Conservation (phyloP, 768 basidiomycete species). For the Panellus pusillus region DNA sequence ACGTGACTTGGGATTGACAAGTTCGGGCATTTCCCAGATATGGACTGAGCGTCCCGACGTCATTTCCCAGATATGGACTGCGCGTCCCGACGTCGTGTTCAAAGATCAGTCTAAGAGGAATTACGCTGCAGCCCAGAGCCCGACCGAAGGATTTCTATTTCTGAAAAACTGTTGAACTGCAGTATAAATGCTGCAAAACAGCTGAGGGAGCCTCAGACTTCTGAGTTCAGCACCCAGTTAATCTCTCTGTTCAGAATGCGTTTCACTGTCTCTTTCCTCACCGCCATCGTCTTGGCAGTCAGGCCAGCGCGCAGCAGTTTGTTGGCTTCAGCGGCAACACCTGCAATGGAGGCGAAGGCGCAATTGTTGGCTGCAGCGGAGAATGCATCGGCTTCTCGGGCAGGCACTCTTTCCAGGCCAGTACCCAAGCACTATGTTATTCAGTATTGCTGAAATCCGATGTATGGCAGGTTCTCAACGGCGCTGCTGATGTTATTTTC, state of each 20-base stretch:
- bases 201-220: too few relatives aligned
- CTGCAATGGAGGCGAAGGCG: not conserved
- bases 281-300: not conserved
- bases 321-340: not conserved
- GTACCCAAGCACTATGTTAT: not conserved
- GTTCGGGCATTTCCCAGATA: too few relatives aligned
- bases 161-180: too few relatives aligned
- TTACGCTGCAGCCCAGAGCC: too few relatives aligned
- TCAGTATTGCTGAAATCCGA: not conserved
- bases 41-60: too few relatives aligned
- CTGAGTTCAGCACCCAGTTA: too few relatives aligned
- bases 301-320: not conserved
- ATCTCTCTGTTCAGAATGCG: not conserved
- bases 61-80: too few relatives aligned
- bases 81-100: too few relatives aligned
- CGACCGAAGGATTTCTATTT: too few relatives aligned
- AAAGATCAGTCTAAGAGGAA: too few relatives aligned
- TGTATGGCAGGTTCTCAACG: not conserved
- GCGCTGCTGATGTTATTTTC: not conserved
- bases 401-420: constrained; percentile 4
- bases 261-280: not conserved
- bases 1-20: too few relatives aligned
- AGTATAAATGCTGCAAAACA: too few relatives aligned
- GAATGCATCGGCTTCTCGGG: not conserved
- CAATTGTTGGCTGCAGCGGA: not conserved